Base-by-base conservation (phyloP, 2,329 filamentous ascomycete species). In the Pestalotiopsis fici region DNA sequence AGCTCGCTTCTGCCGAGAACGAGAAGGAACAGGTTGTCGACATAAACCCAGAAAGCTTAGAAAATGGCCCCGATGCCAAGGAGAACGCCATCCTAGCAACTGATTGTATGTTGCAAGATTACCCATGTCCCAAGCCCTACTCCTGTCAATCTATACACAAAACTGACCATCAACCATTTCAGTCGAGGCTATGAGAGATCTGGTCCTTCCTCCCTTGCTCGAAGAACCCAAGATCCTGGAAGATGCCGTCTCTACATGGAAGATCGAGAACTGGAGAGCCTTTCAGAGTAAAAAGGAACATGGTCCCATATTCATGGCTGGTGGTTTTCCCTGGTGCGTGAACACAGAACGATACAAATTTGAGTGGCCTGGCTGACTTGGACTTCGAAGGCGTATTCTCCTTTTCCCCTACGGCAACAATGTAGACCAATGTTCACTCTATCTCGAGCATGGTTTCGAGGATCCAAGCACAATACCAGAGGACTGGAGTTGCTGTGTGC, bases 331-430 rank as follows among this genome's bases (percentile, higher is more conserved):
- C 78, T 99, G 96, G 92, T 94, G 80, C 76, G 88, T 82, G 56
- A 68, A 55, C 25, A 28, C 37, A 39, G 23, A 15, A 28, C 27
- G 11, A 11, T n/a, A 50, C 55, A 63, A 39, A 72, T 67, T 71
- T 57, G 60, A 64, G 65, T 73, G 76, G 60, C 76, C 69, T 63
- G 62, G 27, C 31, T 62, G 25, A 63, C 18, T 61, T 43, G 31
- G 13, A 21, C 11, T 61, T 31, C 59, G 25, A 70, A 95, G 92
- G 96, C 92, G 95, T 75, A 91, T 98, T 74, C 87, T 99, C 15
- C 94, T 99, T 78, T 99, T 99, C 76, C 95, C 96, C 0, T 94
- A 91, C 70, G 96, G 96, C 64, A 99, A 99, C 79, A 95, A 97
- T 72, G 93, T 95, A 66, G 95, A 98, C 72, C 92, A 93, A 76